These are phyloP conservation scores for Kodamaea anthophila DNA, from an alignment of 1,139 yeast genomes.

Conservation along the genomic window DNA sequence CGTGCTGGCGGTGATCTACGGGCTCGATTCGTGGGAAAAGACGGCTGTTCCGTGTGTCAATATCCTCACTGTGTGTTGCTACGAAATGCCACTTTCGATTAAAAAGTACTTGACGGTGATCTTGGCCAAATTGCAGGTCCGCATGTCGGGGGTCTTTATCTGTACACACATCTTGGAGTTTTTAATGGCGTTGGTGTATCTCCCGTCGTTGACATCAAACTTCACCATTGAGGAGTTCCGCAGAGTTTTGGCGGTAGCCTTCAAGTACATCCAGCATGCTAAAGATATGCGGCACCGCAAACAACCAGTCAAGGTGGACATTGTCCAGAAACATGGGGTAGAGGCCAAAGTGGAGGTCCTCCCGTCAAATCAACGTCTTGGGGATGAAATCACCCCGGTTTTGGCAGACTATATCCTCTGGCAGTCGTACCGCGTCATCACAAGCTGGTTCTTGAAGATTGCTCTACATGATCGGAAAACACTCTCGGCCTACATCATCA, in stretches of 20 bases:
- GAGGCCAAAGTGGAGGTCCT: constrained; percentile 37
- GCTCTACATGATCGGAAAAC: constrained; percentile 51
- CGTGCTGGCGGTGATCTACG: constrained; percentile 56
- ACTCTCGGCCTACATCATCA: constrained; percentile 57
- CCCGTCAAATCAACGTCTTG: constrained; percentile 43
- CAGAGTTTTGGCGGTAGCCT: constrained; percentile 77
- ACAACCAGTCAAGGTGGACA: constrained; percentile 8
- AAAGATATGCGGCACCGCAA: constrained; percentile 40
- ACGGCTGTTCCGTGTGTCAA: constrained; percentile 77
- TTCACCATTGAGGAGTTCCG: constrained; percentile 74
- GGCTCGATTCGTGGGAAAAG: constrained; percentile 70
- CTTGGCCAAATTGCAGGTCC: constrained; percentile 63
- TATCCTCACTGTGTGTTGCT: constrained; percentile 70
- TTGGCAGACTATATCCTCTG: constrained; percentile 57
- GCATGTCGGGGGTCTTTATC: constrained; percentile 64
- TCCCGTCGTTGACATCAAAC: constrained; percentile 64
- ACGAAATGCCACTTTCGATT: constrained; percentile 70
- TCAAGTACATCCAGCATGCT: constrained; percentile 71
- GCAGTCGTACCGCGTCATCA: constrained; percentile 62
- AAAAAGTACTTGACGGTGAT: constrained; percentile 63
- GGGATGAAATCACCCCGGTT: constrained; percentile 36
- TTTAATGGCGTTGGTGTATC: constrained; percentile 55
- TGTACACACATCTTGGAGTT: constrained; percentile 76
- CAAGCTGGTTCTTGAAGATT: constrained; percentile 70
- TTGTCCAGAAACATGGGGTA: constrained; percentile 31